phyloP scores from a whole-genome alignment of 768 basidiomycete genomes.

The Suillus cothurnatus region DNA sequence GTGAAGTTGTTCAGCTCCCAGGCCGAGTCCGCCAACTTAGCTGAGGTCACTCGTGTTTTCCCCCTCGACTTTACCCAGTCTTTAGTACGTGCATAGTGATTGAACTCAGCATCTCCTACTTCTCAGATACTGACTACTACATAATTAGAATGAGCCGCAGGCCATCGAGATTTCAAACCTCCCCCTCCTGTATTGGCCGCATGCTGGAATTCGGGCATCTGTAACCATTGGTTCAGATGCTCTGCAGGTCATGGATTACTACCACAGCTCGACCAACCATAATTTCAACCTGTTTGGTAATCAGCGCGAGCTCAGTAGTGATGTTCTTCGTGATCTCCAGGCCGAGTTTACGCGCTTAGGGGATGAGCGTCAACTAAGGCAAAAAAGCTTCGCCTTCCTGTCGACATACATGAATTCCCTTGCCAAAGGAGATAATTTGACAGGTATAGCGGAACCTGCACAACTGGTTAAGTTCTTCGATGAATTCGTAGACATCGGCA shows the following conservation, averaged over 20 bases:
- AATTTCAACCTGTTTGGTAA: not conserved
- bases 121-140: not conserved
- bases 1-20: constrained; percentile 20
- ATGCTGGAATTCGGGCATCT: constrained; percentile 15
- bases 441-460: constrained; percentile 14
- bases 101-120: not conserved
- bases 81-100: constrained; percentile 5
- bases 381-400: constrained; percentile 24
- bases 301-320: not conserved
- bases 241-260: constrained; percentile 19
- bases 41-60: constrained; percentile 23
- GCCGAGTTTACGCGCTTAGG: constrained; percentile 16
- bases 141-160: constrained; percentile 18
- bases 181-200: constrained; percentile 2
- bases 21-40: not conserved
- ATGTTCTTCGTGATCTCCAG: constrained; percentile 12
- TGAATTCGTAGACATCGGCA: constrained; percentile 24
- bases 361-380: constrained; percentile 23
- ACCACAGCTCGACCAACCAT: not conserved
- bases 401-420: constrained; percentile 31
- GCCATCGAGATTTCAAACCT: constrained; percentile 21
- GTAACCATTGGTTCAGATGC: constrained; percentile 15
- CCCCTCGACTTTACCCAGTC: constrained; percentile 17
- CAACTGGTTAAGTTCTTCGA: constrained; percentile 25
- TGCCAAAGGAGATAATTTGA: constrained; percentile 21